Percentiles rank a stretch among this genome's conserved stretches.
These are phyloP conservation scores for Cladosporium cucumerinum DNA, from an alignment of 2,329 filamentous ascomycete species.

Conservation along the genomic window DNA sequence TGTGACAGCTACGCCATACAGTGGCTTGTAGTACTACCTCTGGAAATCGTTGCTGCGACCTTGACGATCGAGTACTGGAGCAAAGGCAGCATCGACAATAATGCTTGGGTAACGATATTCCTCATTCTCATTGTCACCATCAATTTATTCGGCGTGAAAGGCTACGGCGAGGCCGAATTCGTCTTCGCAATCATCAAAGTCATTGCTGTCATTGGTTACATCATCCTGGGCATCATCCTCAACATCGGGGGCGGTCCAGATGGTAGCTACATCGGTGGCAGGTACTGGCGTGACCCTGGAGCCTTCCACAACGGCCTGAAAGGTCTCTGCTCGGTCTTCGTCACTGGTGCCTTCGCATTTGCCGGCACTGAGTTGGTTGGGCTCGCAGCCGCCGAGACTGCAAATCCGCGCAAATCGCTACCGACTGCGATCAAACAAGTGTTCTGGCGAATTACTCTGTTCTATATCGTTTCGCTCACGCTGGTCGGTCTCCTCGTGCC, in stretches of 20 bases:
- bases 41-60: slow-evolving; percentile 35
- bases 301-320: slow-evolving; percentile 58
- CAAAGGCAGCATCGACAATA: slow-evolving; percentile 28
- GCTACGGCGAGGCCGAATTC: slow-evolving; percentile 38
- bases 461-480: slow-evolving; percentile 35
- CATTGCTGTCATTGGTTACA: slow-evolving; percentile 57
- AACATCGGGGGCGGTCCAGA: slow-evolving; percentile 57
- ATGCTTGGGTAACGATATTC: slow-evolving; percentile 36
- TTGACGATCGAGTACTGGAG: slow-evolving; percentile 35
- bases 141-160: slow-evolving; percentile 34
- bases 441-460: slow-evolving; percentile 35
- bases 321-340: slow-evolving; percentile 62
- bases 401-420: slow-evolving; percentile 48
- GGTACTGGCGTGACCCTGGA: slow-evolving; percentile 42
- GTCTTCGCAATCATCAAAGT: slow-evolving; percentile 37
- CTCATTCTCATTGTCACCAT: slow-evolving; percentile 31
- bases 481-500: slow-evolving; percentile 36
- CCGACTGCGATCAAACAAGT: slow-evolving; percentile 36
- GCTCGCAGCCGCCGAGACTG: slow-evolving; percentile 52
- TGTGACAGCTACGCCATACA: slow-evolving; percentile 31
- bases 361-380: slow-evolving; percentile 63
- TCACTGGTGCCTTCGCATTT: slow-evolving; percentile 62
- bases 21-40: slow-evolving; percentile 34
- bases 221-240: slow-evolving; percentile 61
- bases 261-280: slow-evolving; percentile 57